These are phyloP conservation scores for Moesziomyces sp. DNA, from an alignment of 1,284 basidiomycete genomes.

Conservation along the genomic window DNA sequence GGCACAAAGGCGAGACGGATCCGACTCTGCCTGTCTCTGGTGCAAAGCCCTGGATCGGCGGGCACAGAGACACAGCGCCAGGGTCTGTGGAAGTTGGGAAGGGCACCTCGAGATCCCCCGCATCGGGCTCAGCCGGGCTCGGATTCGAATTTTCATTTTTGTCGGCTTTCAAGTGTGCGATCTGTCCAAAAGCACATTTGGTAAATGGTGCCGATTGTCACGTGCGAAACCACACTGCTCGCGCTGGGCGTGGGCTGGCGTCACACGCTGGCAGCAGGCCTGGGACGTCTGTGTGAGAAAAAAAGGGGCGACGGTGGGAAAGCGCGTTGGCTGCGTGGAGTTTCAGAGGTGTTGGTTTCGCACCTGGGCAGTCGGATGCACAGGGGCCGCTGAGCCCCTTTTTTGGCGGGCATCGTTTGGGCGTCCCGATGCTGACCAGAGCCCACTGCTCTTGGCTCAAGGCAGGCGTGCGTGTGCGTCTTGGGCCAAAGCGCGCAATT, in stretches of 20 bases:
- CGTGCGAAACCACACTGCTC: slow-evolving; percentile 1
- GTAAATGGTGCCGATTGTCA: neutral
- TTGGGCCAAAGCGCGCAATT: slow-evolving; percentile 1
- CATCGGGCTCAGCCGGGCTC: slow-evolving; percentile 22
- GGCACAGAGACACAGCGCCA: slow-evolving; percentile 2
- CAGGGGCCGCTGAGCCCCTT: slow-evolving; percentile 11
- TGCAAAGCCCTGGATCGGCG: slow-evolving; percentile 1
- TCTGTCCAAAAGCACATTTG: neutral
- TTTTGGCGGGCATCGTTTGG: neutral
- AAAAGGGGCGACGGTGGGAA: slow-evolving; percentile 4
- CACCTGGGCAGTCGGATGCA: neutral
- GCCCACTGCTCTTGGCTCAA: neutral
- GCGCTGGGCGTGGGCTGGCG: too few relatives aligned
- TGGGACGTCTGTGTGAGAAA: neutral
- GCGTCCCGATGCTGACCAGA: too few relatives aligned
- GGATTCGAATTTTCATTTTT: slow-evolving; percentile 1
- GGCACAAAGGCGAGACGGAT: slow-evolving; percentile 15
- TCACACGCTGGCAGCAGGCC: too few relatives aligned
- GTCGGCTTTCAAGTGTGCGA: neutral
- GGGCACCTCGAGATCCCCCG: slow-evolving; percentile 1
- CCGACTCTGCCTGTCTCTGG: slow-evolving; percentile 13
- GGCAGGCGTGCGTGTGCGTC: neutral
- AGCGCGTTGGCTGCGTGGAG: neutral
- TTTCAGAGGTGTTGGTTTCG: slow-evolving; percentile 14
- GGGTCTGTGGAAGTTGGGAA: slow-evolving; percentile 4